phyloP scores from a whole-genome alignment of 139 green algal species.

The Nannochloris sp. region DNA sequence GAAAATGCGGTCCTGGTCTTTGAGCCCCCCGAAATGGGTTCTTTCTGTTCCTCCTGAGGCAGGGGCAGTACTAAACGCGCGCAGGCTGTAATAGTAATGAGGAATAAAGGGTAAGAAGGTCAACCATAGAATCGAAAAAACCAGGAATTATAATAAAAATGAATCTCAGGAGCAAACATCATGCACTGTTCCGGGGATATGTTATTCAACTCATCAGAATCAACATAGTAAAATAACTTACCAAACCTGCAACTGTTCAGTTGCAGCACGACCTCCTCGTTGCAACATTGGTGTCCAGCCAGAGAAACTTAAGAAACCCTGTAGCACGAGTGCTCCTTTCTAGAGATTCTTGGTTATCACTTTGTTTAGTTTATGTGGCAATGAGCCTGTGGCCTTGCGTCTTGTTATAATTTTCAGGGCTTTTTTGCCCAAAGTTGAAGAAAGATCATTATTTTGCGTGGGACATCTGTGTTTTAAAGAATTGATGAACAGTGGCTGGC shows the following conservation, averaged over 20 bases:
- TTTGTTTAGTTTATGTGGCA: too few species aligned
- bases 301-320: too few species aligned
- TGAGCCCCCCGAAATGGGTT: background rate
- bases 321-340: too few species aligned
- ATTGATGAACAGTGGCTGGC: too few species aligned
- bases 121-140: background rate
- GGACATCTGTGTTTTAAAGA: too few species aligned
- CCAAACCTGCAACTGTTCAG: background rate
- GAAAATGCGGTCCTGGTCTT: constrained; percentile 17
- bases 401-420: too few species aligned
- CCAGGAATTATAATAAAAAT: background rate
- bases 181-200: background rate
- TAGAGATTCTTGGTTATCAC: too few species aligned
- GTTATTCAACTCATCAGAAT: background rate
- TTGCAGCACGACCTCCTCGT: background rate
- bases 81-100: constrained; percentile 10
- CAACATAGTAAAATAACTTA: background rate
- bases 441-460: too few species aligned
- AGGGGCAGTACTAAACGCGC: constrained; percentile 11
- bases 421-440: too few species aligned
- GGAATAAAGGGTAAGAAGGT: background rate
- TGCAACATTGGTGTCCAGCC: too few species aligned
- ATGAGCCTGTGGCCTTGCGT: too few species aligned
- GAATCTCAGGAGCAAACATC: background rate
- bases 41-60: background rate